A percentile compares a stretch with the other conserved stretches of the same genome.
phyloP scores from a whole-genome alignment of 495 filamentous ascomycete genomes.

The Neurospora sp. region DNA sequence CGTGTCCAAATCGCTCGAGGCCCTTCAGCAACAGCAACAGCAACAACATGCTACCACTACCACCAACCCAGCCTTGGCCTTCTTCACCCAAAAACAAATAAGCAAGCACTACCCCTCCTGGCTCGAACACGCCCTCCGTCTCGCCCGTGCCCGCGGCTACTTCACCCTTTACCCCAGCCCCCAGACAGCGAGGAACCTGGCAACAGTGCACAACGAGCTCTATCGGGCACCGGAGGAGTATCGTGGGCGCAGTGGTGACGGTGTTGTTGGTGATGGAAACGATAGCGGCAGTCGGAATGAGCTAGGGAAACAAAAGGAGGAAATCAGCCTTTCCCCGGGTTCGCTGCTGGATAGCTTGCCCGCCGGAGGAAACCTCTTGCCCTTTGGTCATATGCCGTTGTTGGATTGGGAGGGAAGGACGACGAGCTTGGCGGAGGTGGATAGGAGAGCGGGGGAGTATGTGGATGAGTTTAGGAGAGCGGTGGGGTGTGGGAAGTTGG shows the following conservation, averaged over 20 bases:
- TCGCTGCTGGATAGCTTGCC: conserved; percentile 31
- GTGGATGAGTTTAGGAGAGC: conserved; percentile 27
- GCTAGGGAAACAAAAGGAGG: conserved; percentile 1
- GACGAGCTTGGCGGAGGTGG: conserved; percentile 22
- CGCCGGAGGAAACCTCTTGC: conserved; percentile 19
- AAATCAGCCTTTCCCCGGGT: conserved; percentile 17
- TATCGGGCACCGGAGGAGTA: conserved; percentile 63
- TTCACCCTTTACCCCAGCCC: conserved; percentile 62
- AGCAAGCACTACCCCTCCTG: conserved; percentile 61
- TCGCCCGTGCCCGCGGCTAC: conserved; percentile 63
- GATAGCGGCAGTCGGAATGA: not conserved
- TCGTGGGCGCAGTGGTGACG: not conserved
- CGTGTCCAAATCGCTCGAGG: conserved; percentile 45
- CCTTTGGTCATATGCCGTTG: conserved; percentile 29
- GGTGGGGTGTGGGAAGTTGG: conserved; percentile 25
- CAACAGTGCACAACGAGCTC: conserved; percentile 63
- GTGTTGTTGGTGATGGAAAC: not conserved
- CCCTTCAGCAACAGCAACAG: conserved; percentile 17
- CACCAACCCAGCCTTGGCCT: conserved; percentile 9
- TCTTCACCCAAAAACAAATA: conserved; percentile 37
- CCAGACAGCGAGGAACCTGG: conserved; percentile 39
- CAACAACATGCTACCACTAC: not conserved
- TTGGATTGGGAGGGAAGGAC: conserved; percentile 30
- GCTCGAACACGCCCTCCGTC: conserved; percentile 63
- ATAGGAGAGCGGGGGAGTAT: conserved; percentile 28